phyloP scores from a whole-genome alignment of 2,329 filamentous ascomycete species.

The Trichoderma guizhouense region DNA sequence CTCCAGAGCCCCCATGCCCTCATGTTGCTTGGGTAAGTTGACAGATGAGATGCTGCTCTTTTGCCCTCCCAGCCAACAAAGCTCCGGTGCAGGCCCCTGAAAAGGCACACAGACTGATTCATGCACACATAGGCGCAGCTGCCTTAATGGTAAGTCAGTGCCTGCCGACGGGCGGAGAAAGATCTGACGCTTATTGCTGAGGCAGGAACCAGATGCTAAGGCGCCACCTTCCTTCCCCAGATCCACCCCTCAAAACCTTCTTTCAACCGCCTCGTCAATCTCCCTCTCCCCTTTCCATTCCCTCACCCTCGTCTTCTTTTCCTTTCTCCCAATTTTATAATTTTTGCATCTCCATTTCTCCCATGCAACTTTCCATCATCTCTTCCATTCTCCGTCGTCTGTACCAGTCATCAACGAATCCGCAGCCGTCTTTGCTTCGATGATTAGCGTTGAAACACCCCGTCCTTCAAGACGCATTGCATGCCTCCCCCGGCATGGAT shows the following conservation, averaged over 20 bases:
- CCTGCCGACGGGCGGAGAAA: conserved; percentile 11
- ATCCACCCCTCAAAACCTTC: conserved; percentile 19
- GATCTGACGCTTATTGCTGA: conserved; percentile 18
- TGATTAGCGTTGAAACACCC: not conserved
- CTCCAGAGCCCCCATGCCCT: not conserved
- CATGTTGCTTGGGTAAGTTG: not conserved
- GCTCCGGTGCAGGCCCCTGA: not conserved
- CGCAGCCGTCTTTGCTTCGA: not conserved
- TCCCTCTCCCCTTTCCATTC: conserved; percentile 11
- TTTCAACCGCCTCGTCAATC: conserved; percentile 14
- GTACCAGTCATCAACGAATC: not conserved
- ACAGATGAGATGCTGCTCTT: not conserved
- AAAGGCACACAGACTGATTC: not conserved
- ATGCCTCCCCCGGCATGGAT: not conserved
- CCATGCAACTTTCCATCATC: not conserved
- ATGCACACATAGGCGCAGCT: not conserved
- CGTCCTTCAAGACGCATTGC: not conserved
- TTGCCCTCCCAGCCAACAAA: not conserved
- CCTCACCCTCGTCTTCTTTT: not conserved
- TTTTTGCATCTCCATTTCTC: not conserved
- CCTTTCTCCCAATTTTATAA: not conserved
- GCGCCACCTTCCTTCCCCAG: conserved; percentile 18
- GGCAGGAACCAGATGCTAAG: conserved; percentile 16
- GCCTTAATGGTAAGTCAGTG: not conserved
- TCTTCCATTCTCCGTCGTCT: not conserved